Base-by-base conservation (phyloP, 2,329 filamentous ascomycete genomes). In the Calonectria ilicicola region DNA sequence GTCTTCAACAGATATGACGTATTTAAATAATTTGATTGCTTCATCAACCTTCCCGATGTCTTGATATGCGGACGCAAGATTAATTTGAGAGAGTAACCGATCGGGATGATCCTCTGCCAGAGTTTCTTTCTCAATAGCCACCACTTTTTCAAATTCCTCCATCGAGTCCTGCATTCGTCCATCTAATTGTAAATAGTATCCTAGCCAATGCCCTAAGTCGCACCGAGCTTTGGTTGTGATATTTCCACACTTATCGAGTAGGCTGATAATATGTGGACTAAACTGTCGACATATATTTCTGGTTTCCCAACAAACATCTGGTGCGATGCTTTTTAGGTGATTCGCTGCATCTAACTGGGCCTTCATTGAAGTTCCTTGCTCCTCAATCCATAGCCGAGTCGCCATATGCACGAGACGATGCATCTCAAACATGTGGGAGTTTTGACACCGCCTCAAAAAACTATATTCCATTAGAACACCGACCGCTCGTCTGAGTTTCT, bases 381-480 rank as follows among this genome's bases (percentile, higher is more conserved):
- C 38, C 40, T 74, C 15, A 12, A 27, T 44, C 83, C 82, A 85
- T 3, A 78, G 64, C 27, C 75, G 64, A 2, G 75, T 79, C 2
- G 83, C 81, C 40, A 82, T n/a, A 40, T 85, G 83, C 1, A 85
- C 83, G 0, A 85, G 74, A 9, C 80, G 75, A 65, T 85, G 84
- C 80, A 85, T 85, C 47, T 85, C 83, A 56, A 79, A 84, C 0
- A 79, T 72, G 0, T 82, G 70, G 2, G 63, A 67, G 2, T 76
- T 78, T 23, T 66, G 72, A 15, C 78, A 80, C n/a, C 60, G 63
- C 17, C 63, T 77, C 5, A 85, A 62, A 58, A 85, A 85, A 0
- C 78, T 72, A 47, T 84, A 85, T 3, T 69, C 80, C 7, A 75
- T 80, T 0, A 86, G 77, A 2, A 74, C 79, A 7, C 82, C 81